Percentiles rank a stretch among this genome's conserved stretches.
phyloP scores from a whole-genome alignment of 2,329 filamentous ascomycete species.

The Penicillium sp. region DNA sequence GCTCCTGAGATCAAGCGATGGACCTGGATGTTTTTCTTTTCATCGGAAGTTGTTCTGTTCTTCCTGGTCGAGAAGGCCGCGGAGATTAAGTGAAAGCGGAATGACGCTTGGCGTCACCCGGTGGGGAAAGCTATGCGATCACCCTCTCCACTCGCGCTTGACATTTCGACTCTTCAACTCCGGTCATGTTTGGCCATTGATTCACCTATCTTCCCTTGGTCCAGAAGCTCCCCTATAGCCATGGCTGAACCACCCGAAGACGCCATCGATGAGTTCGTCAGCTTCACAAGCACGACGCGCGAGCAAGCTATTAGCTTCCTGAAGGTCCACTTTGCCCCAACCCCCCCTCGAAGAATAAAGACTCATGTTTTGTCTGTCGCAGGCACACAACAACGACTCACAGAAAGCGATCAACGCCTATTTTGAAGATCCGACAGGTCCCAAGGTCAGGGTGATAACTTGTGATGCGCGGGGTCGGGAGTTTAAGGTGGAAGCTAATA shows the following conservation, averaged over 20 bases:
- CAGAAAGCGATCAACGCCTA: slow-evolving; percentile 49
- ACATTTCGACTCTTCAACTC: not conserved
- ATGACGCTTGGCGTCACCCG: slow-evolving; percentile 26
- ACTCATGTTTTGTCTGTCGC: slow-evolving; percentile 11
- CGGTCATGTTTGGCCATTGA: slow-evolving; percentile 4
- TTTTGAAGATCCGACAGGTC: slow-evolving; percentile 44
- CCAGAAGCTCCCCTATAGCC: not conserved
- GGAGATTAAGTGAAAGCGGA: slow-evolving; percentile 5
- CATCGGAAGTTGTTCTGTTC: no score
- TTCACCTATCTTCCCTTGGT: not conserved
- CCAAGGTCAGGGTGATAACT: slow-evolving; percentile 31
- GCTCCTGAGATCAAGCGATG: no score
- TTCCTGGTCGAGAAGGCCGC: not conserved
- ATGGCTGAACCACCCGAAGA: slow-evolving; percentile 44
- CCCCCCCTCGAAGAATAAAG: not conserved
- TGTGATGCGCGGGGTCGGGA: not conserved
- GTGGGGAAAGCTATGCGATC: slow-evolving; percentile 23
- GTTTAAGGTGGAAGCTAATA: slow-evolving; percentile 7
- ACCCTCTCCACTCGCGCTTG: slow-evolving; percentile 1
- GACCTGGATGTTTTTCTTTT: no score
- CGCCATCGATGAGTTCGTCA: slow-evolving; percentile 41
- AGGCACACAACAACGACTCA: slow-evolving; percentile 47
- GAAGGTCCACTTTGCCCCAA: slow-evolving; percentile 30
- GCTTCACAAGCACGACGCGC: slow-evolving; percentile 40
- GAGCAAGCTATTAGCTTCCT: slow-evolving; percentile 42